Percentiles rank a stretch among this genome's conserved stretches.
These are phyloP conservation scores for Immersiporthe knoxdaviesiana DNA, from an alignment of 2,329 filamentous ascomycete genomes.

Conservation along the genomic window DNA sequence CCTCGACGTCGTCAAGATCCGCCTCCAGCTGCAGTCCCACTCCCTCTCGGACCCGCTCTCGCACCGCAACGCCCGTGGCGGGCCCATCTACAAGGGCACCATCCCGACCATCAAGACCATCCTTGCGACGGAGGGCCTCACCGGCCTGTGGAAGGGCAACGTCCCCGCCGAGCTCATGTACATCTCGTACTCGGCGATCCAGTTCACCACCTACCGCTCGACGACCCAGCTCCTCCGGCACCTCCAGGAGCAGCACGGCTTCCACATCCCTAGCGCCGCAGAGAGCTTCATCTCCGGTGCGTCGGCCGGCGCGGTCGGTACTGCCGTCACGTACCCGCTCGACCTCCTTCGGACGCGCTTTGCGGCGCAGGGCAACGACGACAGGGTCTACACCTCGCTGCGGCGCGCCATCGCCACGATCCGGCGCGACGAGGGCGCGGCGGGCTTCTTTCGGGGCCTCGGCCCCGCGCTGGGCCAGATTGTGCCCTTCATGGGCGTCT, in stretches of 20 bases:
- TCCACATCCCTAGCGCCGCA: conserved; percentile 61
- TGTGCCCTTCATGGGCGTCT: conserved; percentile 94
- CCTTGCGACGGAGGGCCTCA: conserved; percentile 77
- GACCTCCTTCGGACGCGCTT: conserved; percentile 93
- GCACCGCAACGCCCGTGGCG: conserved; percentile 51
- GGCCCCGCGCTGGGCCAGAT: conserved; percentile 84
- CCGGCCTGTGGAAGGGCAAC: conserved; percentile 95
- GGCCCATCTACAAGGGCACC: conserved; percentile 72
- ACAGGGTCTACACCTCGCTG: conserved; percentile 78
- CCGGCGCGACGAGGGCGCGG: conserved; percentile 69
- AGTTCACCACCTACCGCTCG: conserved; percentile 87
- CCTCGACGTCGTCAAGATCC: conserved; percentile 97
- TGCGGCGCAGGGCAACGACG: conserved; percentile 80
- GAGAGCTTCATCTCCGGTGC: conserved; percentile 87
- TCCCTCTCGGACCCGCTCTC: conserved; percentile 76
- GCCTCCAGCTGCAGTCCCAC: conserved; percentile 89
- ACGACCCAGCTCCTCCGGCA: conserved; percentile 68
- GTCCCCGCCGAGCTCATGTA: conserved; percentile 95
- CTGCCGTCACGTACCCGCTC: conserved; percentile 84
- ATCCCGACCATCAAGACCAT: conserved; percentile 77
- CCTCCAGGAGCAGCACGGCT: conserved; percentile 37
- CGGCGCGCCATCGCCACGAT: conserved; percentile 73
- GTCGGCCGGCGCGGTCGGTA: conserved; percentile 78
- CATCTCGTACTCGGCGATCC: conserved; percentile 83
- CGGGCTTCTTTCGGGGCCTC: conserved; percentile 87